Conservation (phyloP, 306 rosid species). For the Quercus ilex region DNA sequence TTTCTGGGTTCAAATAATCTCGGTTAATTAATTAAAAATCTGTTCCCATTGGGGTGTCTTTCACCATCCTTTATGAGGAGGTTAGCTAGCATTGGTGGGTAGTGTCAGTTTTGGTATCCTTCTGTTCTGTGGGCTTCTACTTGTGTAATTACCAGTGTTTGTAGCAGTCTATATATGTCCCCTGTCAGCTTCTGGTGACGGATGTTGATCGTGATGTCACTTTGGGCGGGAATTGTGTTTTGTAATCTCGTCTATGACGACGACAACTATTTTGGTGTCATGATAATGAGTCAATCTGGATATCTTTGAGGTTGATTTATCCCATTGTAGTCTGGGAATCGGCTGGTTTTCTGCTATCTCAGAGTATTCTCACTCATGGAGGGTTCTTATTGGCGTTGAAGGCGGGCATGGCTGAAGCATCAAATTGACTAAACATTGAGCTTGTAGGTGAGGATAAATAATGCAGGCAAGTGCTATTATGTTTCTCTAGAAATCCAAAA, state of each 20-base stretch:
- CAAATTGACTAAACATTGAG: conserved; percentile 29
- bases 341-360: conserved; percentile 24
- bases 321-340: conserved; percentile 15
- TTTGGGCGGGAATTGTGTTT: conserved; percentile 28
- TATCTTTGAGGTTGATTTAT: conserved; percentile 23
- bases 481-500: conserved; percentile 19
- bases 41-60: conserved; percentile 22
- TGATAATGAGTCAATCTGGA: conserved; percentile 9
- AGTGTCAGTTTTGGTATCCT: conserved; percentile 16
- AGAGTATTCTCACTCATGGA: conserved; percentile 21
- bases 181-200: conserved; percentile 41
- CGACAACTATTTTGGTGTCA: conserved; percentile 15
- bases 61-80: conserved; percentile 11
- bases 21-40: conserved; percentile 11
- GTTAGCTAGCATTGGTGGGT: conserved; percentile 10
- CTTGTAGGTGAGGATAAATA: conserved; percentile 44
- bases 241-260: conserved; percentile 16
- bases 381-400: conserved; percentile 29
- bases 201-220: conserved; percentile 48
- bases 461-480: conserved; percentile 20
- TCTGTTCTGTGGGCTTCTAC: conserved; percentile 18
- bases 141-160: conserved; percentile 35
- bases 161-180: conserved; percentile 26
- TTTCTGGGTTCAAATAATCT: conserved; percentile 39
- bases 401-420: conserved; percentile 32